These are phyloP conservation scores for Oenanthe sinensis DNA, from an alignment of 129 eudicot genomes.

Conservation along the genomic window DNA sequence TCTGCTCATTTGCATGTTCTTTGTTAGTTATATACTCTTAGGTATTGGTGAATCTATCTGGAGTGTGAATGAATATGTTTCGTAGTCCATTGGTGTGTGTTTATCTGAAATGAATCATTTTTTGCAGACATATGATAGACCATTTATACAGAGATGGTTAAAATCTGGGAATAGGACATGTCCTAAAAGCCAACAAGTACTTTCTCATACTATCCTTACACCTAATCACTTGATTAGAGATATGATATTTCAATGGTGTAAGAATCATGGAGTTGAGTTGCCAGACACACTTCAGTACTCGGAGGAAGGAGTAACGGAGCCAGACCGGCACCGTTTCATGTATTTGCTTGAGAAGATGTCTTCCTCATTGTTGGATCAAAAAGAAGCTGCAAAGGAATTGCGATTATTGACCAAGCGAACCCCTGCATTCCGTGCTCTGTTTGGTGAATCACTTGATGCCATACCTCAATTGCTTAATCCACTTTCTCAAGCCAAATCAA, in stretches of 20 bases:
- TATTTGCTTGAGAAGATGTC: conserved; percentile 67
- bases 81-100: neutral
- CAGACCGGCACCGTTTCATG: conserved; percentile 49
- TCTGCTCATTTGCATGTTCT: neutral
- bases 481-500: conserved; percentile 34
- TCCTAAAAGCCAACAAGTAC: conserved; percentile 85
- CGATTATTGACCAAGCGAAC: conserved; percentile 65
- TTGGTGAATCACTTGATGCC: conserved; percentile 64
- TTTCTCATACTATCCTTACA: conserved; percentile 70
- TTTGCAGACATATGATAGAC: conserved; percentile 85
- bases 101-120: neutral
- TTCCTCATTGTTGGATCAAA: conserved; percentile 50
- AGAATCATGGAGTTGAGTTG: conserved; percentile 53
- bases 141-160: conserved; percentile 81
- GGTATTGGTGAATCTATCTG: neutral
- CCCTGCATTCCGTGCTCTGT: conserved; percentile 81
- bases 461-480: conserved; percentile 60
- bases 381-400: conserved; percentile 74
- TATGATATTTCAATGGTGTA: conserved; percentile 79
- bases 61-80: neutral
- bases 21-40: neutral
- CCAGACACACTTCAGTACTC: conserved; percentile 45
- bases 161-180: conserved; percentile 82
- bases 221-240: conserved; percentile 74
- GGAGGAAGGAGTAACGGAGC: conserved; percentile 45